phyloP scores from a whole-genome alignment of 495 filamentous ascomycete species.

The Aspergillus carlsbadensis region DNA sequence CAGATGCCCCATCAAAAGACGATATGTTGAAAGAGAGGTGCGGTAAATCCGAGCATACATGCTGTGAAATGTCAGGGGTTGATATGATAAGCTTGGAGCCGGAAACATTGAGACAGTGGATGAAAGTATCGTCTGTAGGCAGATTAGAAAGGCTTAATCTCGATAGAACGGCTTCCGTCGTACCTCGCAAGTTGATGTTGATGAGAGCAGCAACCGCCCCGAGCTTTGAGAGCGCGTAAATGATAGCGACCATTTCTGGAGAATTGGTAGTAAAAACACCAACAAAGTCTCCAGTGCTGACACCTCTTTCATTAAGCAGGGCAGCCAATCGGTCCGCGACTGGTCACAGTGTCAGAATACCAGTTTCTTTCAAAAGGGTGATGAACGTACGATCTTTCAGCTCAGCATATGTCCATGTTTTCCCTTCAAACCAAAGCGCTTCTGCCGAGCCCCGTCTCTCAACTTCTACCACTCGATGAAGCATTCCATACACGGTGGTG shows the following conservation, averaged over 20 bases:
- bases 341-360: conserved; percentile 17
- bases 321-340: conserved; percentile 48
- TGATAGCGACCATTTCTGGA: conserved; percentile 76
- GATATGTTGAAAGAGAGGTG: conserved; percentile 41
- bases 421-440: conserved; percentile 52
- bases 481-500: conserved; percentile 44
- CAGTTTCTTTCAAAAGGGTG: background rate
- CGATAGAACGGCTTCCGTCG: conserved; percentile 15
- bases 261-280: conserved; percentile 63
- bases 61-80: conserved; percentile 45
- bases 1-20: conserved; percentile 52
- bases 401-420: conserved; percentile 49
- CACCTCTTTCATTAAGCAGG: conserved; percentile 34
- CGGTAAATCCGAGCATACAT: conserved; percentile 36
- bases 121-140: conserved; percentile 54
- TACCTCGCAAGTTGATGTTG: conserved; percentile 83
- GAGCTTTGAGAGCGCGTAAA: conserved; percentile 79
- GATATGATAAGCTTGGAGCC: conserved; percentile 64
- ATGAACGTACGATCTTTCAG: conserved; percentile 44
- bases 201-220: conserved; percentile 86
- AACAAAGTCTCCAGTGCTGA: conserved; percentile 42
- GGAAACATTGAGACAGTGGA: conserved; percentile 78
- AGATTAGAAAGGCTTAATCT: background rate
- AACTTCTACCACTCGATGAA: conserved; percentile 41
- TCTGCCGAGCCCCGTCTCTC: conserved; percentile 35